Conservation (phyloP, 169 alveolate species). For the Eimeria praecox region DNA sequence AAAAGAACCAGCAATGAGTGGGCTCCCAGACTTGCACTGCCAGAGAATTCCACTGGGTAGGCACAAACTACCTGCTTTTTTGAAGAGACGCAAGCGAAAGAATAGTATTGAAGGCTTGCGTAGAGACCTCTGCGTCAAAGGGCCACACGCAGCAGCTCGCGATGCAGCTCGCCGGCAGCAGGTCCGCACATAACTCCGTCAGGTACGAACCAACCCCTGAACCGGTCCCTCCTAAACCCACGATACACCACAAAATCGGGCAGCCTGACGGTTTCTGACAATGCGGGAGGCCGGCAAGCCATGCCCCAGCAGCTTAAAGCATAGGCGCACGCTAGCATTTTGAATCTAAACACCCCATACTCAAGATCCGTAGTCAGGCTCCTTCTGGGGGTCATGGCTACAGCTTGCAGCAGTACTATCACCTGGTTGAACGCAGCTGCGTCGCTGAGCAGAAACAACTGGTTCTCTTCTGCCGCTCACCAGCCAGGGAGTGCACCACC, state of each 20-base stretch:
- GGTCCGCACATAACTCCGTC: slow-evolving; percentile 60
- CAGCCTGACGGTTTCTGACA: not conserved
- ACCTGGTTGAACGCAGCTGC: not conserved
- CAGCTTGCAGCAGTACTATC: not conserved
- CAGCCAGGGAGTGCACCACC: slow-evolving; percentile 62
- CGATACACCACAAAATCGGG: slow-evolving; percentile 5
- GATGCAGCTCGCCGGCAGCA: slow-evolving; percentile 52
- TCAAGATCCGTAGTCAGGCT: too few relatives aligned
- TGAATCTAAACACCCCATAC: not conserved
- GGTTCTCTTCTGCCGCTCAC: slow-evolving; percentile 4
- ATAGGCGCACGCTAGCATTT: not conserved
- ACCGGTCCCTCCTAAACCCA: slow-evolving; percentile 57
- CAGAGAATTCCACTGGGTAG: not conserved
- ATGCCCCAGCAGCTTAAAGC: not conserved
- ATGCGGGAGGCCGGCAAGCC: not conserved
- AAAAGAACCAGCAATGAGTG: not conserved
- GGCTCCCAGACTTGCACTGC: not conserved
- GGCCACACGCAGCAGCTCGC: slow-evolving; percentile 77
- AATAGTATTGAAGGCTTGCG: slow-evolving; percentile 52
- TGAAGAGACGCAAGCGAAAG: slow-evolving; percentile 65
- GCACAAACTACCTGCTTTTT: not conserved
- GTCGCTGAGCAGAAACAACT: not conserved
- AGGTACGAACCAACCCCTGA: slow-evolving; percentile 69
- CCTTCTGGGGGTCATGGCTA: too few relatives aligned
- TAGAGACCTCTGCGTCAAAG: slow-evolving; percentile 63